Evolutionary conservation across 1,284 basidiomycete species (phyloP).

Genomic region (Puccinia polysora): DNA sequence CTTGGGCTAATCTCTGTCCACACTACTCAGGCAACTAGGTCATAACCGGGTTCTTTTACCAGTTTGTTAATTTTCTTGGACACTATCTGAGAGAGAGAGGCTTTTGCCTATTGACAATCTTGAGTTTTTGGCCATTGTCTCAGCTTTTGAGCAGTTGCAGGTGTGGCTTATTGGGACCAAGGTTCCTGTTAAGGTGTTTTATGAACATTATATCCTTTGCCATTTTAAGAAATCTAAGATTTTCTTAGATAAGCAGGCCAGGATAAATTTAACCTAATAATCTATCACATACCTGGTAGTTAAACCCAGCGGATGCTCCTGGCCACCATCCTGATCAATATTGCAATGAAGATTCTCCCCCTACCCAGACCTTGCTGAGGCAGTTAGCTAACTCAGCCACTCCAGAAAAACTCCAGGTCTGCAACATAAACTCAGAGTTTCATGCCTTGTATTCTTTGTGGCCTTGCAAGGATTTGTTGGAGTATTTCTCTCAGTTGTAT

Average conservation of each 20-base stretch:
- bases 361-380: background rate
- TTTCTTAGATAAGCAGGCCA: slow-evolving; percentile 8
- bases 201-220: slow-evolving; percentile 17
- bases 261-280: slow-evolving; percentile 11
- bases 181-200: slow-evolving; percentile 8
- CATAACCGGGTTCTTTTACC: background rate
- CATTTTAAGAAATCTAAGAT: slow-evolving; percentile 14
- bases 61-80: slow-evolving; percentile 19
- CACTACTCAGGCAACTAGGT: slow-evolving; percentile 9
- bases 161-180: slow-evolving; percentile 21
- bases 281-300: slow-evolving; percentile 1
- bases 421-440: background rate
- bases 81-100: background rate
- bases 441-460: background rate
- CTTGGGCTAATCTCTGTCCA: slow-evolving; percentile 15
- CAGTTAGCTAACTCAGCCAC: background rate
- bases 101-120: slow-evolving; percentile 11
- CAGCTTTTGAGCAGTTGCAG: slow-evolving; percentile 17
- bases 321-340: background rate
- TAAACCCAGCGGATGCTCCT: slow-evolving; percentile 5
- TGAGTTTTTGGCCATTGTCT: slow-evolving; percentile 20
- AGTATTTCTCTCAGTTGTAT: background rate
- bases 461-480: background rate
- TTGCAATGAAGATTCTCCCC: background rate
- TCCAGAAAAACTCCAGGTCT: background rate